Percentiles rank a stretch among this genome's conserved stretches.
These are phyloP conservation scores for Jackrogersella minutella DNA, from an alignment of 495 filamentous ascomycete species.

Conservation along the genomic window DNA sequence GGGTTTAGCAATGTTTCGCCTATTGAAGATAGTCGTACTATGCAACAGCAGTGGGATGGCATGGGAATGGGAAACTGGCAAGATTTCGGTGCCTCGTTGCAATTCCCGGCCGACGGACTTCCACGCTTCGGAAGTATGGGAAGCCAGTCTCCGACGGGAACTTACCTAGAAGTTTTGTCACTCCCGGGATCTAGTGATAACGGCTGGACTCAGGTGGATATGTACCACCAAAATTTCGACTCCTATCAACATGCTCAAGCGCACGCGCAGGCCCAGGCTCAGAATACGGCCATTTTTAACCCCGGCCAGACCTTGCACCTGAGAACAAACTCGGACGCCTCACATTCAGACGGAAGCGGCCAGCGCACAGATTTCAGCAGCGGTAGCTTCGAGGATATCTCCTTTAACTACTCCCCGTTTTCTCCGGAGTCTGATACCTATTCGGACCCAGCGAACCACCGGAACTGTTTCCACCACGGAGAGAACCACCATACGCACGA, in stretches of 20 bases:
- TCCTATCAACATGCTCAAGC: slow-evolving; percentile 57
- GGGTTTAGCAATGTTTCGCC: slow-evolving; percentile 67
- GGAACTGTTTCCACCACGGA: slow-evolving; percentile 58
- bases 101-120: slow-evolving; percentile 62
- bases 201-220: slow-evolving; percentile 80
- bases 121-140: slow-evolving; percentile 65
- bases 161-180: slow-evolving; percentile 83
- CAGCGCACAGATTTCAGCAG: slow-evolving; percentile 73
- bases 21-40: slow-evolving; percentile 70
- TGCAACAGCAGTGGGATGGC: slow-evolving; percentile 59
- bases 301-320: slow-evolving; percentile 85
- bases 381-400: slow-evolving; percentile 83
- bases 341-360: slow-evolving; percentile 68
- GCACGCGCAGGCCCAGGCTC: slow-evolving; percentile 61
- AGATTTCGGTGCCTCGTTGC: slow-evolving; percentile 70
- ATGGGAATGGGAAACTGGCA: slow-evolving; percentile 71
- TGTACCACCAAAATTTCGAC: slow-evolving; percentile 58
- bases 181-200: slow-evolving; percentile 81
- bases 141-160: slow-evolving; percentile 82
- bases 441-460: slow-evolving; percentile 58
- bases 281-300: slow-evolving; percentile 76
- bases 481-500: slow-evolving; percentile 59
- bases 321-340: slow-evolving; percentile 84
- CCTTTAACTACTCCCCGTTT: slow-evolving; percentile 75
- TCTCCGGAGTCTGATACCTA: slow-evolving; percentile 71